Evolutionary conservation across 2,329 filamentous ascomycete genomes (phyloP).

Genomic region (Tolypocladium album): DNA sequence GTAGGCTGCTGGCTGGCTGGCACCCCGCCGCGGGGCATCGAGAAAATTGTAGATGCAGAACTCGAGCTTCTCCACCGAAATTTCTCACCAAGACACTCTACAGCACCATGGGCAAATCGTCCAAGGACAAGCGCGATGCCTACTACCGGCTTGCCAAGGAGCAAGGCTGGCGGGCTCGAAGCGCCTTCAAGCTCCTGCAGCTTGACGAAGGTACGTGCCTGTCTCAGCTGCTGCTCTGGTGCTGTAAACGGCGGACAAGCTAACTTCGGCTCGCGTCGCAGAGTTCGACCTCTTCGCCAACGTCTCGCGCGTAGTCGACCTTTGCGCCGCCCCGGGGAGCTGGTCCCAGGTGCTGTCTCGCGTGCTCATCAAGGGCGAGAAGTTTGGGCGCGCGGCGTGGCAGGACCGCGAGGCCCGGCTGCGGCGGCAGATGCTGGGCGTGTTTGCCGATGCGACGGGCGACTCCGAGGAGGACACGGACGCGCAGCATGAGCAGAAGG

Average conservation of each 20-base stretch:
- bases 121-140: constrained; percentile 95
- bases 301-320: constrained; percentile 86
- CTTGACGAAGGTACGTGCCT: constrained; percentile 59
- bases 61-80: not conserved
- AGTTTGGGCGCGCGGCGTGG: constrained; percentile 78
- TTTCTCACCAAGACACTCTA: not conserved
- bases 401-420: constrained; percentile 68
- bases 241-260: not conserved
- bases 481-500: constrained; percentile 3
- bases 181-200: constrained; percentile 94
- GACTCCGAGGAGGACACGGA: not conserved
- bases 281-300: constrained; percentile 90
- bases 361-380: constrained; percentile 86
- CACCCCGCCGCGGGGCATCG: not conserved
- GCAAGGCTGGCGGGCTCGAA: constrained; percentile 94
- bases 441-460: constrained; percentile 25
- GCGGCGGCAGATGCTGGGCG: constrained; percentile 47
- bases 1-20: not conserved
- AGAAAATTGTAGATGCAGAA: not conserved
- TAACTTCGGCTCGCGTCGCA: constrained; percentile 29
- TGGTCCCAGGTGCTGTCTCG: constrained; percentile 96
- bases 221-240: not conserved
- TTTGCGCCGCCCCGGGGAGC: constrained; percentile 90
- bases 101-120: constrained; percentile 77
- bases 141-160: constrained; percentile 98